phyloP scores from a whole-genome alignment of 805 yeast species.

The Zygosaccharomyces bailii region DNA sequence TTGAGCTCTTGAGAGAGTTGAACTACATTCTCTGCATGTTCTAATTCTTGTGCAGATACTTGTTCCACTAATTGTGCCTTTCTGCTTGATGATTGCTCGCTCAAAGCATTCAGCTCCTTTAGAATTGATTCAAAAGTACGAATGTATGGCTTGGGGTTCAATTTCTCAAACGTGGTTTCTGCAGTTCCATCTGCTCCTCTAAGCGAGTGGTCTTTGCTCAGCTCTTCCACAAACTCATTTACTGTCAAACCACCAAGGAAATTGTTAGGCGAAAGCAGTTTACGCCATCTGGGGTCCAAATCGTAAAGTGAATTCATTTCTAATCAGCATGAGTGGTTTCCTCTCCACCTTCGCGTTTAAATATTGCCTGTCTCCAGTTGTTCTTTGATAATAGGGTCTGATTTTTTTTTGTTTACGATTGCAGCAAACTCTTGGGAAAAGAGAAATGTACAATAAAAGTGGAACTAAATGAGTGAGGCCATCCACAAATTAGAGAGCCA shows the following conservation, averaged over 20 bases:
- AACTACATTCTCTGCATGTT: conserved; percentile 65
- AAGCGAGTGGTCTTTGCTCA: conserved; percentile 58
- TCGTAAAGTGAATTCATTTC: conserved; percentile 50
- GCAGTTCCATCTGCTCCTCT: conserved; percentile 12
- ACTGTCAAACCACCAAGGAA: conserved; percentile 69
- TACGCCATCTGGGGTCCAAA: conserved; percentile 59
- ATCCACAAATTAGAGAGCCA: conserved; percentile 8
- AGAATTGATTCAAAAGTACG: conserved; percentile 87
- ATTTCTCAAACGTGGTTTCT: conserved; percentile 23
- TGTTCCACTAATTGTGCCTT: conserved; percentile 52
- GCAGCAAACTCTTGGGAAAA: neutral
- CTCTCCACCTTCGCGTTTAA: neutral
- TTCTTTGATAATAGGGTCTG: conserved; percentile 2
- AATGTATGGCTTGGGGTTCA: conserved; percentile 93
- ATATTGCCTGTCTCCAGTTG: neutral
- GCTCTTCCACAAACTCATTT: conserved; percentile 73
- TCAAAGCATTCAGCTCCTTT: conserved; percentile 61
- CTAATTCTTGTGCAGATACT: conserved; percentile 58
- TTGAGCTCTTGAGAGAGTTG: conserved; percentile 31
- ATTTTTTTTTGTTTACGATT: neutral
- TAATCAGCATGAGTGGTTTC: neutral
- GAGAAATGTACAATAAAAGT: neutral
- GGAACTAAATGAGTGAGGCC: conserved; percentile 1
- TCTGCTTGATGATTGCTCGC: conserved; percentile 50
- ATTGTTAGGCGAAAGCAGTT: conserved; percentile 54